Base-by-base conservation (phyloP, 495 filamentous ascomycete species). In the Amphirosellinia nigrospora region DNA sequence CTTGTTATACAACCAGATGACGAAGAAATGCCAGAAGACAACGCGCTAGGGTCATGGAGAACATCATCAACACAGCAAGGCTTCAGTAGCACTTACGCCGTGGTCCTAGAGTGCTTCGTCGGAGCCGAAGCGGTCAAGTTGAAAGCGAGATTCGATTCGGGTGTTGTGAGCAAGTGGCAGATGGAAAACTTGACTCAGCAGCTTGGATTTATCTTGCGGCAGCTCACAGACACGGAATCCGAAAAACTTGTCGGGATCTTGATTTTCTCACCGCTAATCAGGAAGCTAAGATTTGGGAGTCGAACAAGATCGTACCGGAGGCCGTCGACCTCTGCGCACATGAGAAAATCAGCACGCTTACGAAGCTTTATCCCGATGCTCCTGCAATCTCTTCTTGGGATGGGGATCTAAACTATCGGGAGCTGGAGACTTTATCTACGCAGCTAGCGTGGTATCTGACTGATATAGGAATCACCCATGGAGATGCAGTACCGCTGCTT, bases 1-100 rank as follows among this genome's bases (percentile, higher is more conserved):
- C 16, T 72, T 21, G 70, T 69, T 4, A 28, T 72, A 16, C 66
- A 72, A 32, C 62, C 62, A 2, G 28, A 50, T 38, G 41, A 45
- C 16, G 62, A 64, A 43, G 16, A 10, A 0, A 10, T 50, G 11
- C 19, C 13, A 8, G 11, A 23, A n/a, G 45, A 64, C 13, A 23
- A 50, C n/a, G 7, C 4, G 6, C 15, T 45, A 16, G 41, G 41
- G 6, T 6, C n/a, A 13, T 45, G 41, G 41, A 45, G 19, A 5
- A 45, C n/a, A 45, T 45, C 41, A 5, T 16, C 41, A 13, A 16
- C 16, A 13, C 16, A 46, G 8, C 16, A 21, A 64, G 62, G 62
- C 1, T 64, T 64, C 16, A 45, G 15, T 64, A 32, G 32, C 15
- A 52, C 30, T 32, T 64, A 64, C 32, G 43, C 62, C 23, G 38